These are phyloP conservation scores for Chlamydomonas reinhardtii DNA, from an alignment of 163 green algal genomes.

Conservation along the genomic window DNA sequence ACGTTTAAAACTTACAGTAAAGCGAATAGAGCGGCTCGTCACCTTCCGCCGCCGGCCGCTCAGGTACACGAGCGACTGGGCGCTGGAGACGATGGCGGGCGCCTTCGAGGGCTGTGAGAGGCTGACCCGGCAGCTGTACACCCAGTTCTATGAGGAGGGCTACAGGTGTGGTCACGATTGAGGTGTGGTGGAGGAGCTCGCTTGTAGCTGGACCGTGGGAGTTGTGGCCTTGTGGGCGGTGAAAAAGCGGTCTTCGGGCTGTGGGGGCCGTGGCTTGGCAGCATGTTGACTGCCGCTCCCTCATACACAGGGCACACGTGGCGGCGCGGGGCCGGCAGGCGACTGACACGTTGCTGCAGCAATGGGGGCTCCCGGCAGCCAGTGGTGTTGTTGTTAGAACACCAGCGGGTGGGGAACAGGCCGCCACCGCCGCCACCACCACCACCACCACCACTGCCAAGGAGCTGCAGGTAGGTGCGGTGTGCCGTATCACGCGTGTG, in stretches of 20 bases:
- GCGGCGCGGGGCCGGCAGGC: background rate
- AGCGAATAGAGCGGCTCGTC: too few relatives aligned
- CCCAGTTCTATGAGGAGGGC: background rate
- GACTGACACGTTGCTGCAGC: background rate
- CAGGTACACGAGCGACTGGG: conserved; percentile 38
- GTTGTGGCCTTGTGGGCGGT: too few relatives aligned
- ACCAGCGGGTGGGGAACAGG: background rate
- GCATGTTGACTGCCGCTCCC: too few relatives aligned
- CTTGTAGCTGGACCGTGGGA: too few relatives aligned
- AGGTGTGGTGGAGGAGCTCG: too few relatives aligned
- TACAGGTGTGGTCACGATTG: background rate
- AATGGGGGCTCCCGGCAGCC: background rate
- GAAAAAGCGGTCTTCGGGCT: too few relatives aligned
- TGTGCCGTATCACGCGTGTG: too few relatives aligned
- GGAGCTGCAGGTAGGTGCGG: background rate
- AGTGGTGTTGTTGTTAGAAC: too few relatives aligned
- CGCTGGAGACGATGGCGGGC: conserved; percentile 23
- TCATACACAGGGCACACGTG: background rate
- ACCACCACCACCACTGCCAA: background rate
- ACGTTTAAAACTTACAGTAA: too few relatives aligned
- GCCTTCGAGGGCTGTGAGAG: background rate
- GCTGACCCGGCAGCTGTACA: conserved; percentile 1
- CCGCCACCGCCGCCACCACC: too few relatives aligned
- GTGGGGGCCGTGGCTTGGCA: too few relatives aligned
- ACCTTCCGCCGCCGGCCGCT: too few relatives aligned